Percentiles rank a stretch among this genome's conserved stretches.
These are phyloP conservation scores for Rhodamnia rubescens DNA, from an alignment of 345 rosid genomes.

Conservation along the genomic window DNA sequence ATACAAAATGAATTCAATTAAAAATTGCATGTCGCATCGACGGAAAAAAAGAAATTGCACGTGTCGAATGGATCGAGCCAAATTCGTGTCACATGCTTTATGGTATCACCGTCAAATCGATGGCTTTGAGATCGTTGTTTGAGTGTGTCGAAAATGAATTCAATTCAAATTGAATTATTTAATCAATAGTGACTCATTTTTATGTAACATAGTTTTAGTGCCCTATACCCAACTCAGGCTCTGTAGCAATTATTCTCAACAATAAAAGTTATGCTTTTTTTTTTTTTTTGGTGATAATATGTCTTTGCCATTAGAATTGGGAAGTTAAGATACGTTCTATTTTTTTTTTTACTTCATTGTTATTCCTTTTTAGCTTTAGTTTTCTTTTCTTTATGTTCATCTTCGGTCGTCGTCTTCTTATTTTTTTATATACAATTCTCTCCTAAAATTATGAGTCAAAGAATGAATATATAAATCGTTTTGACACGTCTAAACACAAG, in stretches of 20 bases:
- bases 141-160: not conserved
- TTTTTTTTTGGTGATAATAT: not conserved
- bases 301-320: not conserved
- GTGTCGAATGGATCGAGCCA: not conserved
- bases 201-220: too few species aligned
- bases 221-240: not conserved
- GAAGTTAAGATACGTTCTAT: not conserved
- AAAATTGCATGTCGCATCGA: too few species aligned
- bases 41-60: too few species aligned
- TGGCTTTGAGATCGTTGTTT: rapidly evolving
- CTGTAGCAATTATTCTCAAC: too few species aligned
- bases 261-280: not conserved
- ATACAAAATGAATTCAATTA: too few species aligned
- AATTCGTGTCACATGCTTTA: not conserved
- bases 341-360: too few species aligned
- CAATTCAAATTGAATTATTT: not conserved
- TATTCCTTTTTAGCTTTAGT: rapidly evolving
- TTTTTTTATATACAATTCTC: not conserved
- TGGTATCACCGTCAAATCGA: not conserved
- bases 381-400: not conserved
- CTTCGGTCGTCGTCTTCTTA: not conserved
- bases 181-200: too few species aligned
- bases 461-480: not conserved
- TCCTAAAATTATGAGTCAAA: not conserved
- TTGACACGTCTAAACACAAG: not conserved